Evolutionary conservation across 2,329 filamentous ascomycete species (phyloP).

Genomic region (Aspergillus pseudoterreus): DNA sequence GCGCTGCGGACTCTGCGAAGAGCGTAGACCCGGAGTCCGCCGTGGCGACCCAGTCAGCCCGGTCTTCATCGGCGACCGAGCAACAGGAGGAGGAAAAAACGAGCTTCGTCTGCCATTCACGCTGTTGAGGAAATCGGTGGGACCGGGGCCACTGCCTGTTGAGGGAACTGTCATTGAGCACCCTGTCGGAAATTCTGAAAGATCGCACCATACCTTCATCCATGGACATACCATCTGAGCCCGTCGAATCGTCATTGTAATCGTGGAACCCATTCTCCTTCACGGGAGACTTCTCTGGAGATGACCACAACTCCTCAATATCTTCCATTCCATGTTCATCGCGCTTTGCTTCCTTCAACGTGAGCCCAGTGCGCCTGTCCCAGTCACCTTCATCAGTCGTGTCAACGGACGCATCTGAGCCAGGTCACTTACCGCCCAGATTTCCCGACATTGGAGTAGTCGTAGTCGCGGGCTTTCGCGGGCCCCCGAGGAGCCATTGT

Average conservation of each 20-base stretch:
- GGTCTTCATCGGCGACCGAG: slow-evolving; percentile 45
- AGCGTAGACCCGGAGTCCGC: slow-evolving; percentile 39
- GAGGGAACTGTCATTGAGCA: slow-evolving; percentile 11
- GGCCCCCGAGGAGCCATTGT: slow-evolving; percentile 38
- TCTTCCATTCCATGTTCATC: slow-evolving; percentile 93
- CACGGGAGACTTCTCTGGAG: slow-evolving; percentile 63
- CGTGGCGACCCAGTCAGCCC: slow-evolving; percentile 41
- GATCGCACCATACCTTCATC: slow-evolving; percentile 52
- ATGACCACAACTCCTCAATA: slow-evolving; percentile 83
- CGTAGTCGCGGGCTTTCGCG: slow-evolving; percentile 43
- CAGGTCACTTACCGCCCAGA: slow-evolving; percentile 40
- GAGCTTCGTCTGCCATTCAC: slow-evolving; percentile 30
- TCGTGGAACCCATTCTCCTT: slow-evolving; percentile 28
- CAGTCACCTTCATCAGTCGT: slow-evolving; percentile 4
- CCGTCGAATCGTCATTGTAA: slow-evolving; percentile 45
- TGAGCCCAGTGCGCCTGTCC: slow-evolving; percentile 81
- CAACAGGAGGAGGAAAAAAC: slow-evolving; percentile 38
- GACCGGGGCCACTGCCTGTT: slow-evolving; percentile 39
- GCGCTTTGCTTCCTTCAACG: slow-evolving; percentile 72
- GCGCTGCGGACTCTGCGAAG: slow-evolving; percentile 37
- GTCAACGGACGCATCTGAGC: not conserved
- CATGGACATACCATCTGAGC: slow-evolving; percentile 61
- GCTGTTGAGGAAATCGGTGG: slow-evolving; percentile 38
- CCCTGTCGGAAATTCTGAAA: not conserved
- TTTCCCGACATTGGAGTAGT: slow-evolving; percentile 48